Conservation (phyloP, 352 stramenopile species). For the Globisporangium orthogonon region DNA sequence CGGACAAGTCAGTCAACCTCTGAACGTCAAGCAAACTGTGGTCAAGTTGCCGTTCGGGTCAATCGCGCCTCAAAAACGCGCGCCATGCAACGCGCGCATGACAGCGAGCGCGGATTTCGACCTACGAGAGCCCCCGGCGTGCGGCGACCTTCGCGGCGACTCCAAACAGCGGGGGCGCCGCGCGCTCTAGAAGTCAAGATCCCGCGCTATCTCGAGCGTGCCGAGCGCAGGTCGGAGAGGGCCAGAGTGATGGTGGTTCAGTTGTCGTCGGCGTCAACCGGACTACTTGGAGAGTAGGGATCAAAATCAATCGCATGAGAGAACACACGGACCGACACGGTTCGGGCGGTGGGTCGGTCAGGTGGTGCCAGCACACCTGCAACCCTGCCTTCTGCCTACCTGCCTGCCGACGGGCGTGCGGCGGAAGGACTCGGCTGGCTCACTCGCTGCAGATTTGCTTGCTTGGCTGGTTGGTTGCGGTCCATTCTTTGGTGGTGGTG, state of each 20-base stretch:
- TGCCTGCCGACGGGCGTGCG: neutral
- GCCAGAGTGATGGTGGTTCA: neutral
- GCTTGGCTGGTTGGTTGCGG: neutral
- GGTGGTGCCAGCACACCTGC: too few species aligned
- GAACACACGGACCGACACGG: neutral
- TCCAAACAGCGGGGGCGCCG: slow-evolving; percentile 9
- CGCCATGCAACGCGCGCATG: neutral
- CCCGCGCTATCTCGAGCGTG: neutral
- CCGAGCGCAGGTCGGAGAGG: neutral
- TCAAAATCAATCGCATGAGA: neutral
- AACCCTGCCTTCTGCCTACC: neutral
- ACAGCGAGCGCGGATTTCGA: slow-evolving; percentile 5
- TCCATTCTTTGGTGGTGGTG: too few species aligned
- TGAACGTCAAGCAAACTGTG: neutral
- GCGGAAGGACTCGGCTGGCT: neutral
- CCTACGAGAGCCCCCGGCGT: slow-evolving; percentile 1
- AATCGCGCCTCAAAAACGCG: slow-evolving; percentile 12
- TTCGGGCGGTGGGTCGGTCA: neutral
- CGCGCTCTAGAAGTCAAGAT: neutral
- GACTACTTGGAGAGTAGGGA: neutral
- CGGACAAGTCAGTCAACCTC: neutral
- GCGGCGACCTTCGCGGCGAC: slow-evolving; percentile 5
- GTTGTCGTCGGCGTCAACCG: neutral
- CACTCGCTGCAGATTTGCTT: neutral
- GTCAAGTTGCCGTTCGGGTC: neutral